These are phyloP conservation scores for Globisporangium cederbergense DNA, from an alignment of 352 stramenopile species.

Conservation along the genomic window DNA sequence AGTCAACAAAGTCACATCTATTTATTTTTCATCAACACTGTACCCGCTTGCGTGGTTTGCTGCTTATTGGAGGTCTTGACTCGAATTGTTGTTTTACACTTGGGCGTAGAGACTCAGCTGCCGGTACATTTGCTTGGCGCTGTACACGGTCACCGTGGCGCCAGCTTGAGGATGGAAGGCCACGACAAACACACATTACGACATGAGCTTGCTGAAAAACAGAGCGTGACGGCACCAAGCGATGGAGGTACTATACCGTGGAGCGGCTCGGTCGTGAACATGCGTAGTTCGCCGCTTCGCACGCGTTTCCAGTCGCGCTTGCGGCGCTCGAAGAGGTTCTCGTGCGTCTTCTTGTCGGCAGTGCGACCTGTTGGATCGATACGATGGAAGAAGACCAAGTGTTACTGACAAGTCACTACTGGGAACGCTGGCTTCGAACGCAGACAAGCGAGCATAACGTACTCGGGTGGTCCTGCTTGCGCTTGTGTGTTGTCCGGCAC, in stretches of 20 bases:
- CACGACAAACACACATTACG: constrained; percentile 13
- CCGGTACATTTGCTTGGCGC: constrained; percentile 69
- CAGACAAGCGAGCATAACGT: constrained; percentile 8
- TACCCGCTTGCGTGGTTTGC: background rate
- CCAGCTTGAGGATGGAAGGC: constrained; percentile 30
- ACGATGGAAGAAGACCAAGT: background rate
- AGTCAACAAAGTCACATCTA: constrained; percentile 4
- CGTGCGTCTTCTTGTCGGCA: constrained; percentile 71
- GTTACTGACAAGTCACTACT: background rate
- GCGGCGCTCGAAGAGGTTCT: constrained; percentile 69
- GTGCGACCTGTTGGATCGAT: constrained; percentile 38
- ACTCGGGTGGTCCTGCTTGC: constrained; percentile 71
- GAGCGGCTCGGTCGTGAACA: constrained; percentile 71
- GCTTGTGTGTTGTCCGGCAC: constrained; percentile 57
- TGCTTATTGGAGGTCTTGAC: background rate
- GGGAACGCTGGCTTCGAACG: background rate
- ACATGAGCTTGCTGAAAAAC: background rate
- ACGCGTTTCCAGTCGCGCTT: constrained; percentile 76
- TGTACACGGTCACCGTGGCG: constrained; percentile 71
- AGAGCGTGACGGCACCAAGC: background rate
- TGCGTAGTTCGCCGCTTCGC: constrained; percentile 57
- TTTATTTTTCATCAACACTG: constrained; percentile 7
- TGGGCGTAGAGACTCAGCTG: constrained; percentile 77
- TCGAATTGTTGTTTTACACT: constrained; percentile 23
- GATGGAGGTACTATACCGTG: constrained; percentile 29